A percentile compares a stretch with the other conserved stretches of the same genome.
These are phyloP conservation scores for Chenopodium suecicum DNA, from an alignment of 148 eudicot species.

Conservation along the genomic window DNA sequence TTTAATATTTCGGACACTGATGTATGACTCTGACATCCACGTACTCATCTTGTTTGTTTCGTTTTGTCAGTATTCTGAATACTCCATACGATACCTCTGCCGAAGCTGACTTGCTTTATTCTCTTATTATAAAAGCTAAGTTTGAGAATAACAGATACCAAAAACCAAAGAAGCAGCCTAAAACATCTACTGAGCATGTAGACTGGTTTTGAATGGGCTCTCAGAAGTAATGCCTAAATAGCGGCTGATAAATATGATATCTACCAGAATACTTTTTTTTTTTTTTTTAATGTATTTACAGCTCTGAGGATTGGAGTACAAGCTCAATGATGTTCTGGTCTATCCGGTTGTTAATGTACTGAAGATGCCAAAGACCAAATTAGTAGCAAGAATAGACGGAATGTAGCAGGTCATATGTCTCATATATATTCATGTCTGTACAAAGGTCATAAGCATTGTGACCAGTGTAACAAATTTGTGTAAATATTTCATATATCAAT, in stretches of 20 bases:
- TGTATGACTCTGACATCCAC: not conserved
- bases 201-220: slow-evolving; percentile 52
- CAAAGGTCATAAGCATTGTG: not conserved
- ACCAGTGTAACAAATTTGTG: no score
- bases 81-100: slow-evolving; percentile 81
- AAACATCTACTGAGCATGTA: slow-evolving; percentile 58
- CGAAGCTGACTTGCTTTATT: slow-evolving; percentile 81
- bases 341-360: not conserved
- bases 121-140: slow-evolving; percentile 78
- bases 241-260: not conserved
- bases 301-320: not conserved
- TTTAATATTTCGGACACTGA: no score
- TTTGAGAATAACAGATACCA: slow-evolving; percentile 77
- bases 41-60: not conserved
- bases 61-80: slow-evolving; percentile 50
- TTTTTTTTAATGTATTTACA: not conserved
- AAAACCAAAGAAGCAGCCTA: slow-evolving; percentile 65
- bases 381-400: not conserved
- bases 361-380: not conserved
- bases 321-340: not conserved
- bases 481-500: no score
- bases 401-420: not conserved
- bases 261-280: not conserved
- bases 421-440: not conserved
- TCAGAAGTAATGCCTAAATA: not conserved